Evolutionary conservation across 352 stramenopile genomes (phyloP).

Genomic region (Phytopythium oedochilum): DNA sequence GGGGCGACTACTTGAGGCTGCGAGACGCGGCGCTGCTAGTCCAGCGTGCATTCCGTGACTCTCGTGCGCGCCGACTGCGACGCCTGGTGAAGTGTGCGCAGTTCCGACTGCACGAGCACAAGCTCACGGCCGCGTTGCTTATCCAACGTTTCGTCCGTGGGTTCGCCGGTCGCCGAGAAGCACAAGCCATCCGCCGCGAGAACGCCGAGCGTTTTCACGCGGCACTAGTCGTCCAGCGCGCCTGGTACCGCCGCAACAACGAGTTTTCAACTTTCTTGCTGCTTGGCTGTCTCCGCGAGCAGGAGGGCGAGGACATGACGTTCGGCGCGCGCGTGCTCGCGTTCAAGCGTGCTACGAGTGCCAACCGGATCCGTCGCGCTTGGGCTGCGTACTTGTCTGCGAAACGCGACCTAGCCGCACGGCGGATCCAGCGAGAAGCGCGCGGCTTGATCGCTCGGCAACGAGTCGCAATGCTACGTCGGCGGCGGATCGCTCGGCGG

Average conservation of each 20-base stretch:
- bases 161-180: slow-evolving; percentile 37
- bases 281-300: slow-evolving; percentile 68
- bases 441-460: slow-evolving; percentile 22
- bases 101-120: slow-evolving; percentile 35
- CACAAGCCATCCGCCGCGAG: slow-evolving; percentile 16
- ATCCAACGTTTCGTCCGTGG: slow-evolving; percentile 54
- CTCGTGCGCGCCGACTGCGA: slow-evolving; percentile 42
- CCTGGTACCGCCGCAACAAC: slow-evolving; percentile 79
- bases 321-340: slow-evolving; percentile 38
- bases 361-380: slow-evolving; percentile 32
- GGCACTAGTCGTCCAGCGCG: slow-evolving; percentile 64
- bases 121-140: slow-evolving; percentile 32
- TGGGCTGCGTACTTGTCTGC: slow-evolving; percentile 26
- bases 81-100: slow-evolving; percentile 55
- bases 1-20: slow-evolving; percentile 34
- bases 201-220: slow-evolving; percentile 48
- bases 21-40: slow-evolving; percentile 43
- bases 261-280: slow-evolving; percentile 83
- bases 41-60: slow-evolving; percentile 46
- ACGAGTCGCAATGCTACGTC: slow-evolving; percentile 23
- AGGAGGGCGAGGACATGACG: slow-evolving; percentile 51
- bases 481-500: slow-evolving; percentile 43
- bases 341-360: slow-evolving; percentile 19
- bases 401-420: slow-evolving; percentile 24
- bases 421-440: slow-evolving; percentile 41